A percentile compares a stretch with the other conserved stretches of the same genome.
These are phyloP conservation scores for Naganishia sp. DNA, from an alignment of 1,284 basidiomycete genomes.

Conservation along the genomic window DNA sequence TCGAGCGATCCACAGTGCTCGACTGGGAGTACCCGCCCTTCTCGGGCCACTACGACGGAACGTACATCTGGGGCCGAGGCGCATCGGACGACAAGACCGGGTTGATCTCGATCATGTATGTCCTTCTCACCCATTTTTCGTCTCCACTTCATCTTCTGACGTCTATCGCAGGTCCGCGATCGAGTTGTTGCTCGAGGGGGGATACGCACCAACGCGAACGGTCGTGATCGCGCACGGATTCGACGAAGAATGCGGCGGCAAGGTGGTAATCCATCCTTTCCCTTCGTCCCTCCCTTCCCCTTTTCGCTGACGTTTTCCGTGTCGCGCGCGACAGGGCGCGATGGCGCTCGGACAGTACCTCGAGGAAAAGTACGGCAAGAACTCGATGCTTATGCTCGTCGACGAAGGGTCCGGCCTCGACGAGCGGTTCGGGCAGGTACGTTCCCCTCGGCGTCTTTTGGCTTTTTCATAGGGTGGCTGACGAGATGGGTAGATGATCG, in stretches of 20 bases:
- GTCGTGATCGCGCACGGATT: constrained; percentile 68
- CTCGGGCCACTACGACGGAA: constrained; percentile 66
- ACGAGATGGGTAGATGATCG: constrained; percentile 51
- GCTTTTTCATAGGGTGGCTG: constrained; percentile 57
- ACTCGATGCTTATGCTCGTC: constrained; percentile 65
- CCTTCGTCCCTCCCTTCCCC: background rate
- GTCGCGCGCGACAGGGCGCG: constrained; percentile 61
- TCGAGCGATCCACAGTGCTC: constrained; percentile 59
- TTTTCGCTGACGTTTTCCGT: background rate
- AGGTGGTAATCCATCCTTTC: constrained; percentile 42
- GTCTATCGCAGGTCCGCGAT: constrained; percentile 56
- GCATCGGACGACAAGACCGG: constrained; percentile 65
- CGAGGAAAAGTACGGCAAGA: constrained; percentile 61
- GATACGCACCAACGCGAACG: constrained; percentile 60
- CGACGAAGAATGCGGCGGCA: constrained; percentile 67
- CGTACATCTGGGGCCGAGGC: constrained; percentile 64
- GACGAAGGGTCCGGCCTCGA: constrained; percentile 44
- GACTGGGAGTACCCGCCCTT: constrained; percentile 66
- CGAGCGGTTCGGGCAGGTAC: constrained; percentile 31
- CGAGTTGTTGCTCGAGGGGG: constrained; percentile 60
- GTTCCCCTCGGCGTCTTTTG: constrained; percentile 53
- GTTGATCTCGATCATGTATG: constrained; percentile 61
- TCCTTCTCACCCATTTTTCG: background rate
- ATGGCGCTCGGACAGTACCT: constrained; percentile 58
- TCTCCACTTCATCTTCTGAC: background rate